Evolutionary conservation across 495 filamentous ascomycete genomes (phyloP).

Genomic region (Podospora bellae-mahoneyi): DNA sequence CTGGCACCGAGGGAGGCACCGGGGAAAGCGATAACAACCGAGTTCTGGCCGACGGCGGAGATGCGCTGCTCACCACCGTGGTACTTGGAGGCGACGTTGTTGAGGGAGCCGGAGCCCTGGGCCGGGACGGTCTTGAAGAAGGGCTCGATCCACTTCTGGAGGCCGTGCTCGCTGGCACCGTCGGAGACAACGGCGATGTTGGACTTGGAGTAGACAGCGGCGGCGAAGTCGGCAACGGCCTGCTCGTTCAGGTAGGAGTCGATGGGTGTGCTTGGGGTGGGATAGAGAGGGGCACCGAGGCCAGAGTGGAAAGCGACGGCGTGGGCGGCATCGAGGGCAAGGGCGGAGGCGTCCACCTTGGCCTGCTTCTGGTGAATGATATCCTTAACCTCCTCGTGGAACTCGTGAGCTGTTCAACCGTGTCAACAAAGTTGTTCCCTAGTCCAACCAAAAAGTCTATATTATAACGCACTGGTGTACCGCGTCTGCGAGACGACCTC

Average conservation of each 20-base stretch:
- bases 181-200: slow-evolving; percentile 91
- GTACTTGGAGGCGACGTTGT: slow-evolving; percentile 66
- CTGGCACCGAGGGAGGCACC: slow-evolving; percentile 74
- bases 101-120: slow-evolving; percentile 32
- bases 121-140: slow-evolving; percentile 68
- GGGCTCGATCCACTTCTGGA: slow-evolving; percentile 87
- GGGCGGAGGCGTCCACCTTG: slow-evolving; percentile 60
- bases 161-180: slow-evolving; percentile 68
- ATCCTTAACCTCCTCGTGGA: slow-evolving; percentile 76
- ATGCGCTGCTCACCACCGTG: slow-evolving; percentile 92
- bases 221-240: slow-evolving; percentile 66
- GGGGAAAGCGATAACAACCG: slow-evolving; percentile 86
- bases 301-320: slow-evolving; percentile 90
- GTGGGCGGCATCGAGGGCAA: slow-evolving; percentile 84
- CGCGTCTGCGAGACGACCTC: slow-evolving; percentile 86
- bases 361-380: slow-evolving; percentile 70
- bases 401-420: slow-evolving; percentile 66
- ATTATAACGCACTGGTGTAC: slow-evolving; percentile 64
- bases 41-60: slow-evolving; percentile 64
- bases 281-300: slow-evolving; percentile 72
- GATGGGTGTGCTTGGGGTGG: slow-evolving; percentile 63
- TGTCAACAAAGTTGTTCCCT: slow-evolving; percentile 22
- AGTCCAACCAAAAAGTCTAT: background rate
- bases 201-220: slow-evolving; percentile 74
- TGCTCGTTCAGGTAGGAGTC: slow-evolving; percentile 74